Evolutionary conservation across 2,329 filamentous ascomycete species (phyloP), one percentile per base, ranked within the genome.

Genomic region (Tolypocladium pustulatum): DNA sequence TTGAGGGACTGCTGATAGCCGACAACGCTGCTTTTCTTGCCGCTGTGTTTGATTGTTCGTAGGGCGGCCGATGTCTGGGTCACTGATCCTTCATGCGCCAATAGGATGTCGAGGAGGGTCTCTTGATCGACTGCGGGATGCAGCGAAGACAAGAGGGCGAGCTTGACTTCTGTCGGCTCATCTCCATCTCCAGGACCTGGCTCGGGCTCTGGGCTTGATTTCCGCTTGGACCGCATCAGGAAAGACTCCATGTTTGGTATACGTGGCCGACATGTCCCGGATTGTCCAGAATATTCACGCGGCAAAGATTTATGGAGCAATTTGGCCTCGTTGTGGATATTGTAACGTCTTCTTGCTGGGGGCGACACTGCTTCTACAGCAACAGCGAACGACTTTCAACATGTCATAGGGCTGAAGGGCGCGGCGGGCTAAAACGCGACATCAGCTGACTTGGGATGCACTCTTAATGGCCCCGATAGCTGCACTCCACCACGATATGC

Each of bases 151-250:
- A 99, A 76, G 1, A 96, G 77, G 1, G 91, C 91, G 17, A 99
- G 75, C 68, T 97, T 97, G 65, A 95, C 78, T 62, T 97, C 94
- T 0, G 94, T 99, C 1, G 89, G 86, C 54, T 96, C 89, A 20
- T 91, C 84, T 20, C 85, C 81, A 22, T 72, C 71, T 6, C 69
- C 66, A 38, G 55, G 57, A 41, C 59, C 56, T 7, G 59, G 51
- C 60, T 66, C 57, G 66, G 66, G 64, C 73, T 63, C 65, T 30
- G 64, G 62, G 54, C 63, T 67, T 27, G 61, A 59, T 59, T 74
- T 85, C 58, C 82, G 79, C 70, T 84, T 86, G 58, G 73, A 75
- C 22, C 76, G 73, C 12, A 76, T 77, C 58, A 86, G 69, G 66
- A 85, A 86, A 34, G 78, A 71, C 63, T 86, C 80, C 84, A 87